These are phyloP conservation scores for Heritiera littoralis DNA, from an alignment of 345 rosid species.

Conservation along the genomic window DNA sequence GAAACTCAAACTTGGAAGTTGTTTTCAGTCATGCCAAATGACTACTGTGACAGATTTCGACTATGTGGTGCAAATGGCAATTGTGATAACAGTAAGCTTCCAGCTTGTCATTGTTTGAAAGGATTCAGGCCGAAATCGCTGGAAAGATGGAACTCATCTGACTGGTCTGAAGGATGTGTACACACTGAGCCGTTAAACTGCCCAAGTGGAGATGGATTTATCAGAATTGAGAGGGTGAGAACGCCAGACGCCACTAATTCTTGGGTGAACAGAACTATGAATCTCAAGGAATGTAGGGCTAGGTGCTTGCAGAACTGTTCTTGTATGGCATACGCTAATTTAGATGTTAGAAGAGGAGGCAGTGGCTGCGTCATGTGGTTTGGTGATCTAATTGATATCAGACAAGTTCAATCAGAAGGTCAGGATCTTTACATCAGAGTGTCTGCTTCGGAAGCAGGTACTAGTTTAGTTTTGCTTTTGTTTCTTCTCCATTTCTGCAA, in stretches of 20 bases:
- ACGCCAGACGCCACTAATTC: slow-evolving; percentile 40
- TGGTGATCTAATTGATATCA: slow-evolving; percentile 11
- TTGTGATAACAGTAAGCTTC: slow-evolving; percentile 35
- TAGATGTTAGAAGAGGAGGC: slow-evolving; percentile 5
- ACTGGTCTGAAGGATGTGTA: slow-evolving; percentile 46
- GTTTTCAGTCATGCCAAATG: slow-evolving; percentile 33
- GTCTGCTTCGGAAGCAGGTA: slow-evolving; percentile 14
- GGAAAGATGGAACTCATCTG: slow-evolving; percentile 34
- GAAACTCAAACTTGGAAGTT: slow-evolving; percentile 27
- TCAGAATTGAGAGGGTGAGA: slow-evolving; percentile 30
- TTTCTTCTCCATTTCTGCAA: background rate
- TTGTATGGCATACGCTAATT: slow-evolving; percentile 25
- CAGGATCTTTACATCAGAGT: slow-evolving; percentile 17
- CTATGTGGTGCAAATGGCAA: slow-evolving; percentile 42
- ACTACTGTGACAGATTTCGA: slow-evolving; percentile 36
- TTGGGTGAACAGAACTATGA: slow-evolving; percentile 25
- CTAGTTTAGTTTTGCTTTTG: background rate
- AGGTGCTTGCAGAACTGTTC: slow-evolving; percentile 26
- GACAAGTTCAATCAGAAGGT: background rate
- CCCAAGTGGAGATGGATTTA: slow-evolving; percentile 30
- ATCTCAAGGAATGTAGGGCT: slow-evolving; percentile 18
- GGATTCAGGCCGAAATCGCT: slow-evolving; percentile 39
- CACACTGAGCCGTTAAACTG: slow-evolving; percentile 33
- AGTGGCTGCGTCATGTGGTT: slow-evolving; percentile 28
- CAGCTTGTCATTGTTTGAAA: slow-evolving; percentile 39